Percentiles rank a stretch among this genome's conserved stretches.
These are phyloP conservation scores for Phytopythium aichiense DNA, from an alignment of 352 stramenopile genomes.

Conservation along the genomic window DNA sequence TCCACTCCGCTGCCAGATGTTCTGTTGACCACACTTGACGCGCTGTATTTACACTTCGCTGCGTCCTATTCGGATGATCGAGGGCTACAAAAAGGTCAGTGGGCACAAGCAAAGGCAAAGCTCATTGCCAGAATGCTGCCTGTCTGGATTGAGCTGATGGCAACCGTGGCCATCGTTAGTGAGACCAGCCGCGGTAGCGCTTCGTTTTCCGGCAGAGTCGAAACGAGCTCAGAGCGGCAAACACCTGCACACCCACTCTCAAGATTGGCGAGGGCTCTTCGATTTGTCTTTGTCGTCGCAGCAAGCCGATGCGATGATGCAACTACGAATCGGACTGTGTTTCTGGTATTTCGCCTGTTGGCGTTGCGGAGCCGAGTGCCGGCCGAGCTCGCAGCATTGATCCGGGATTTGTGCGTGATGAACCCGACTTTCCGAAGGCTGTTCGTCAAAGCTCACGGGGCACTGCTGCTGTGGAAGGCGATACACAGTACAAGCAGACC, in stretches of 20 bases:
- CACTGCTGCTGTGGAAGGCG: constrained; percentile 41
- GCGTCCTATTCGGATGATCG: background rate
- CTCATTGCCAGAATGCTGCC: background rate
- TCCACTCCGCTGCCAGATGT: background rate
- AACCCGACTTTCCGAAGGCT: constrained; percentile 30
- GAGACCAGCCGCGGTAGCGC: background rate
- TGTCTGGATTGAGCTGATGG: background rate
- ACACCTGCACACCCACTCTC: background rate
- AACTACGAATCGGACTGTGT: constrained; percentile 27
- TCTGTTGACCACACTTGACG: background rate
- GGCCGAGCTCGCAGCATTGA: constrained; percentile 27
- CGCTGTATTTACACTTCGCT: background rate
- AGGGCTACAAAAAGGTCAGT: background rate
- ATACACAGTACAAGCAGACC: constrained; percentile 23
- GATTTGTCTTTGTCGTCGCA: constrained; percentile 36
- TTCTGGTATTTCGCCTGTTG: constrained; percentile 49
- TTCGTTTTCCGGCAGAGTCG: background rate
- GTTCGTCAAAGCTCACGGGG: constrained; percentile 43
- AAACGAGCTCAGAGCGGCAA: background rate
- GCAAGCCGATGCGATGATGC: constrained; percentile 31
- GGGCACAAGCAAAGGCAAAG: background rate
- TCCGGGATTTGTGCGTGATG: constrained; percentile 35
- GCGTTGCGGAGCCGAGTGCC: constrained; percentile 31
- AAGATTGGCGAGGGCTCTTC: constrained; percentile 19
- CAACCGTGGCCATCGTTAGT: background rate